These are phyloP conservation scores for Begonia fuchsioides DNA, from an alignment of 306 rosid genomes.

Conservation along the genomic window DNA sequence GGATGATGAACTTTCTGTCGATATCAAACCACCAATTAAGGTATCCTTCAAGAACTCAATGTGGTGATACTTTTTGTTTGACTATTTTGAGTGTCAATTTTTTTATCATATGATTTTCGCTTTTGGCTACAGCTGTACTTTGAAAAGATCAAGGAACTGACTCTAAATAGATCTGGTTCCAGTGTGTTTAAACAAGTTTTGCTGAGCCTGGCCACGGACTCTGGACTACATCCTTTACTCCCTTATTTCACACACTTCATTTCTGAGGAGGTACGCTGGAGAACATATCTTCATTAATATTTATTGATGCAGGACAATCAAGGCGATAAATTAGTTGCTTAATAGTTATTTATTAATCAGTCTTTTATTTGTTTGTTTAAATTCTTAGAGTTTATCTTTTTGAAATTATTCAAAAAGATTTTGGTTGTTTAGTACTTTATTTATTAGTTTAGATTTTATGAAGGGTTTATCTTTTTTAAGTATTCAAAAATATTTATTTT, in stretches of 20 bases:
- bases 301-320: too few relatives aligned
- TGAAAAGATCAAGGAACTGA: constrained; percentile 49
- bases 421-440: too few relatives aligned
- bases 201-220: constrained; percentile 64
- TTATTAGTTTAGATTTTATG: too few relatives aligned
- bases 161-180: constrained; percentile 45
- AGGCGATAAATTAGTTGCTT: too few relatives aligned
- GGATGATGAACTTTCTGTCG: constrained; percentile 62
- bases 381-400: too few relatives aligned
- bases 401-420: too few relatives aligned
- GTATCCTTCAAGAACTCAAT: too few relatives aligned
- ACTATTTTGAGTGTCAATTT: constrained; percentile 5
- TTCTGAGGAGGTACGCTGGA: constrained; percentile 60
- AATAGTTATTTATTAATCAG: too few relatives aligned
- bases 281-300: constrained; percentile 1
- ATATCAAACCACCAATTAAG: constrained; percentile 59
- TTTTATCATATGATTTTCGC: constrained; percentile 12
- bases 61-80: not conserved
- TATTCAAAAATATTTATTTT: too few relatives aligned
- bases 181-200: constrained; percentile 47
- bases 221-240: constrained; percentile 81
- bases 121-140: constrained; percentile 57
- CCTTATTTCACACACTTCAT: constrained; percentile 68
- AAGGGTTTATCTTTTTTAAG: too few relatives aligned
- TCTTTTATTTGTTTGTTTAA: too few relatives aligned